Percentiles rank a stretch among this genome's conserved stretches.
phyloP scores from a whole-genome alignment of 2,329 filamentous ascomycete genomes.

The Hypoxylon sp. region DNA sequence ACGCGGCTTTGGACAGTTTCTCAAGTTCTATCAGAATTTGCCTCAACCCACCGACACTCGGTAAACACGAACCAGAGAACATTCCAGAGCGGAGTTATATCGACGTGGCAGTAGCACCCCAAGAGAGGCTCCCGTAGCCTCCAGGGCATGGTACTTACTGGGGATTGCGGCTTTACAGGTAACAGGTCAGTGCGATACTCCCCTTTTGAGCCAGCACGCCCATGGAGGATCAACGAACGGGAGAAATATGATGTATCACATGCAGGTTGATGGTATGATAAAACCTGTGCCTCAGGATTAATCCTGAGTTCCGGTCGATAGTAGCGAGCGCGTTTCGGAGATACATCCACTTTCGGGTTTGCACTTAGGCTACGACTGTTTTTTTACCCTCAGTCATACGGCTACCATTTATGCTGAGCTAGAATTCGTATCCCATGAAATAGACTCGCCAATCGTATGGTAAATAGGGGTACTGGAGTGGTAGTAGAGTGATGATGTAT shows the following conservation, averaged over 20 bases:
- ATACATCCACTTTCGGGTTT: neutral
- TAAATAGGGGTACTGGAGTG: too few relatives aligned
- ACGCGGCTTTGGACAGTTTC: neutral
- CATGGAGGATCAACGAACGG: neutral
- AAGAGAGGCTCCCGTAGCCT: too few relatives aligned
- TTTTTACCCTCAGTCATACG: too few relatives aligned
- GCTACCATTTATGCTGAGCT: too few relatives aligned
- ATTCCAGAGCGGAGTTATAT: too few relatives aligned
- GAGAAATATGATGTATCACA: constrained; percentile 49
- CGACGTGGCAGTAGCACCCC: too few relatives aligned
- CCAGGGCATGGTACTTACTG: neutral
- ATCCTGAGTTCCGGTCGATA: neutral
- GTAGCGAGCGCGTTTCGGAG: neutral
- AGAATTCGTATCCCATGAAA: too few relatives aligned
- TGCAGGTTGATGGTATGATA: constrained; percentile 62
- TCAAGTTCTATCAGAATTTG: neutral
- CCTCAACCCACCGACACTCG: neutral
- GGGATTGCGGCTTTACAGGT: neutral
- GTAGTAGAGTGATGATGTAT: too few relatives aligned
- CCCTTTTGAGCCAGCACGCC: neutral
- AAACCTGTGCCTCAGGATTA: constrained; percentile 71
- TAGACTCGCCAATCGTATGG: too few relatives aligned
- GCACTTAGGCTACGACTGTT: neutral
- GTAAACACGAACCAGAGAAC: neutral
- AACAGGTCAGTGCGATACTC: neutral